phyloP scores from a whole-genome alignment of 139 green algal genomes.

The Chlamydomonas asymmetrica region DNA sequence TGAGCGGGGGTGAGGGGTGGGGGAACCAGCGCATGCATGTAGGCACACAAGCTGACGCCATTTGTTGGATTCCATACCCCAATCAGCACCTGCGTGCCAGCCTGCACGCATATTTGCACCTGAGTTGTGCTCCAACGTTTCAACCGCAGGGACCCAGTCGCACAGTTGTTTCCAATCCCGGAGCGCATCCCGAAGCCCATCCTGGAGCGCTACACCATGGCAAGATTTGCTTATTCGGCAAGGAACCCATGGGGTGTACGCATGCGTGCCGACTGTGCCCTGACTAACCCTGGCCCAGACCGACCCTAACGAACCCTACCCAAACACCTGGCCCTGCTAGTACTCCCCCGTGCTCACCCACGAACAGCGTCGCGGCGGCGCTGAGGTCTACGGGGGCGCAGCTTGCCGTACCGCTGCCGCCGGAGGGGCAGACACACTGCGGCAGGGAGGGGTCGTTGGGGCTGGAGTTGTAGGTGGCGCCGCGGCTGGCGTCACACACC shows the following conservation, averaged over 20 bases:
- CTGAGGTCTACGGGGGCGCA: conserved; percentile 3
- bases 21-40: too few relatives aligned
- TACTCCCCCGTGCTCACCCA: neutral
- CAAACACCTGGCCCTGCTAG: neutral
- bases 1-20: too few relatives aligned
- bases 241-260: too few relatives aligned
- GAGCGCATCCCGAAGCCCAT: neutral
- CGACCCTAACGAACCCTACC: neutral
- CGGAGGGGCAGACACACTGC: conserved; percentile 18
- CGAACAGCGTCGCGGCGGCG: neutral
- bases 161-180: neutral
- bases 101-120: too few relatives aligned
- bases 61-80: too few relatives aligned
- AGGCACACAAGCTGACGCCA: too few relatives aligned
- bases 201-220: neutral
- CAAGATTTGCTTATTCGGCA: too few relatives aligned
- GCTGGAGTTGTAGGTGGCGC: conserved; percentile 27
- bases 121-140: too few relatives aligned
- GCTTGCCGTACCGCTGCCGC: neutral
- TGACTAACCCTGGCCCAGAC: neutral
- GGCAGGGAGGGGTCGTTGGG: conserved; percentile 30
- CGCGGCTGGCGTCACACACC: conserved; percentile 22
- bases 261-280: too few relatives aligned
- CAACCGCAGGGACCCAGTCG: too few relatives aligned
- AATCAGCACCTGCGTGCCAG: too few relatives aligned